A percentile compares a stretch with the other conserved stretches of the same genome.
Conservation (phyloP, 1,284 basidiomycete species). For the Sphagnurus paluster region DNA sequence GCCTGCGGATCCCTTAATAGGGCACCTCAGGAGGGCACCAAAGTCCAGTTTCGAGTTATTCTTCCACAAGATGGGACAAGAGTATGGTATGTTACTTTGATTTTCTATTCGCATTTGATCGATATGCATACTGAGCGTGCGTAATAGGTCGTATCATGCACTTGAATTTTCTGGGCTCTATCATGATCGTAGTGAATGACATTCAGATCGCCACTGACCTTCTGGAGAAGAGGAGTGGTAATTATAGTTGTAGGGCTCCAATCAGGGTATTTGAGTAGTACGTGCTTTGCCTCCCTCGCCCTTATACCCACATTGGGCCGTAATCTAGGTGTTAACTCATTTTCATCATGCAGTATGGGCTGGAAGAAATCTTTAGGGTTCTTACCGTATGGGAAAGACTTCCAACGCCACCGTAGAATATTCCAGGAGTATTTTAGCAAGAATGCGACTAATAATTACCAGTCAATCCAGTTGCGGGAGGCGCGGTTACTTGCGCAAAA, state of each 20-base stretch:
- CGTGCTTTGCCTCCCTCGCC: neutral
- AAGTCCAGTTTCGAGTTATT: too few relatives aligned
- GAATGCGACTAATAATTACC: slow-evolving; percentile 5
- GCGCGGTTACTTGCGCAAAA: slow-evolving; percentile 14
- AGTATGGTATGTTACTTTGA: too few relatives aligned
- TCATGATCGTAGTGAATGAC: slow-evolving; percentile 33
- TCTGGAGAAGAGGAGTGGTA: slow-evolving; percentile 31
- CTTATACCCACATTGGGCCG: neutral
- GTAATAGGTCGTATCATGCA: too few relatives aligned
- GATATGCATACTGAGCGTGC: too few relatives aligned
- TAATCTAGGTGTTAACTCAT: neutral
- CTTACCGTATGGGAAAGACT: slow-evolving; percentile 16
- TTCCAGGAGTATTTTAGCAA: slow-evolving; percentile 17
- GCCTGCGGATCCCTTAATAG: too few relatives aligned
- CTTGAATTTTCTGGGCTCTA: slow-evolving; percentile 24
- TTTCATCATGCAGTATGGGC: slow-evolving; percentile 15
- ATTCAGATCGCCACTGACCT: slow-evolving; percentile 27
- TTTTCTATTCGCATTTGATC: too few relatives aligned
- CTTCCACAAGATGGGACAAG: too few relatives aligned
- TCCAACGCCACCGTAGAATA: slow-evolving; percentile 17
- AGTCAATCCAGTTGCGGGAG: slow-evolving; percentile 10
- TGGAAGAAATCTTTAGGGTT: slow-evolving; percentile 16
- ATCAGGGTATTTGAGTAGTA: slow-evolving; percentile 4
- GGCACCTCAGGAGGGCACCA: too few relatives aligned
- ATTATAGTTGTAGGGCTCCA: slow-evolving; percentile 24